Percentiles rank a stretch among this genome's conserved stretches.
Evolutionary conservation across 768 basidiomycete species (phyloP).

Genomic region (Phanerodontia chrysosporium): DNA sequence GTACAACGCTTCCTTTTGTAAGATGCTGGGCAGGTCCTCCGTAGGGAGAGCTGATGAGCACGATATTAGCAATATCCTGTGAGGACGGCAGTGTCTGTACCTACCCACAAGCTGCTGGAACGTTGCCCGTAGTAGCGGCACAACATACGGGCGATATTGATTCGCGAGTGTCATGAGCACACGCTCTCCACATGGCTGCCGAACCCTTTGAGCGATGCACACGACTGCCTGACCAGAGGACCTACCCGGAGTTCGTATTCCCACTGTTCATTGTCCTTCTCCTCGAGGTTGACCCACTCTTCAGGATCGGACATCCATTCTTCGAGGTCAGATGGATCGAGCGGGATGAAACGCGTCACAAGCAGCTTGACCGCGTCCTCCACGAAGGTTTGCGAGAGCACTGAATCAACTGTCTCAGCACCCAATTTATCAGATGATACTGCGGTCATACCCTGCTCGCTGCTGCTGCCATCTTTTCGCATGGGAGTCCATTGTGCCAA

Average conservation of each 20-base stretch:
- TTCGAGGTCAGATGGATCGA: slow-evolving; percentile 78
- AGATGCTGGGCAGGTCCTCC: slow-evolving; percentile 49
- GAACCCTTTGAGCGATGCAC: slow-evolving; percentile 19
- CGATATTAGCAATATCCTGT: background rate
- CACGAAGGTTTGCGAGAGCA: slow-evolving; percentile 63
- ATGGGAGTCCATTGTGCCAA: slow-evolving; percentile 72
- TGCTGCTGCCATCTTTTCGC: slow-evolving; percentile 55
- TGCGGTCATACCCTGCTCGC: slow-evolving; percentile 45
- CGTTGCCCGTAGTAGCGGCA: slow-evolving; percentile 55
- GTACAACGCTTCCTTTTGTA: slow-evolving; percentile 85
- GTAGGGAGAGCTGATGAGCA: slow-evolving; percentile 38
- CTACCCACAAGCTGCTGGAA: slow-evolving; percentile 60
- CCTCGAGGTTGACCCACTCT: slow-evolving; percentile 90
- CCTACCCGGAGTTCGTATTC: slow-evolving; percentile 86
- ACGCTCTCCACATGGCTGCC: slow-evolving; percentile 89
- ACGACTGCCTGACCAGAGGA: slow-evolving; percentile 2
- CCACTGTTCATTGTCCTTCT: slow-evolving; percentile 89
- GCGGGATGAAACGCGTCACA: slow-evolving; percentile 79
- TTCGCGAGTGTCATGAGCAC: slow-evolving; percentile 76
- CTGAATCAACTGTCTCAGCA: slow-evolving; percentile 9
- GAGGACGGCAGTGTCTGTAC: slow-evolving; percentile 36
- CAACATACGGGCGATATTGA: slow-evolving; percentile 66
- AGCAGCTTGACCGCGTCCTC: slow-evolving; percentile 71
- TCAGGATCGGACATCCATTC: slow-evolving; percentile 87
- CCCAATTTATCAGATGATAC: background rate